These are phyloP conservation scores for Tuber calosporum DNA, from an alignment of 495 filamentous ascomycete species.

Conservation along the genomic window DNA sequence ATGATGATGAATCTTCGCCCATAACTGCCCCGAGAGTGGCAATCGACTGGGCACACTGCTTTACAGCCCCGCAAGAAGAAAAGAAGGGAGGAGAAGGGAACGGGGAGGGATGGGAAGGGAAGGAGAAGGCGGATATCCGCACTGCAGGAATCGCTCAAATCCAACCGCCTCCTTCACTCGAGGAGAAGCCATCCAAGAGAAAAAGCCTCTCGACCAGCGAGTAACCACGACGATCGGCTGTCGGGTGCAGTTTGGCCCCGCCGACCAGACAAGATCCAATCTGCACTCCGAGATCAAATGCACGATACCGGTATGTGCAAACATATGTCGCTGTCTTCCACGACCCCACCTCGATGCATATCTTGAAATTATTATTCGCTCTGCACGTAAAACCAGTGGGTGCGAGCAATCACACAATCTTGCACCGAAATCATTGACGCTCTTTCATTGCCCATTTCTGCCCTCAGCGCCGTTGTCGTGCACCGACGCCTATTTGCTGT, in stretches of 20 bases:
- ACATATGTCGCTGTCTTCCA: not conserved
- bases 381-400: not conserved
- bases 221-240: not conserved
- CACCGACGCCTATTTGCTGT: not conserved
- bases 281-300: not conserved
- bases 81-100: conserved; percentile 7
- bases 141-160: not conserved
- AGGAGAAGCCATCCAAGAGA: not conserved
- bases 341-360: not conserved
- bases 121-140: not conserved
- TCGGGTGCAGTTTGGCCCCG: not conserved
- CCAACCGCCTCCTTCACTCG: not conserved
- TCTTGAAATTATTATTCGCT: not conserved
- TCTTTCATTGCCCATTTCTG: not conserved
- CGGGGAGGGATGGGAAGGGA: conserved; percentile 3
- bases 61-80: not conserved
- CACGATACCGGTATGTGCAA: not conserved
- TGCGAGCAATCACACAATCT: not conserved
- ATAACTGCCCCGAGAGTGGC: not conserved
- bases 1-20: not conserved
- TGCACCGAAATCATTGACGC: not conserved
- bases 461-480: not conserved
- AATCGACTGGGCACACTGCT: not conserved
- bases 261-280: not conserved
- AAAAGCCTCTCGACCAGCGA: not conserved